phyloP scores from a whole-genome alignment of 495 filamentous ascomycete genomes.

The Hypoxylon lenormandii region DNA sequence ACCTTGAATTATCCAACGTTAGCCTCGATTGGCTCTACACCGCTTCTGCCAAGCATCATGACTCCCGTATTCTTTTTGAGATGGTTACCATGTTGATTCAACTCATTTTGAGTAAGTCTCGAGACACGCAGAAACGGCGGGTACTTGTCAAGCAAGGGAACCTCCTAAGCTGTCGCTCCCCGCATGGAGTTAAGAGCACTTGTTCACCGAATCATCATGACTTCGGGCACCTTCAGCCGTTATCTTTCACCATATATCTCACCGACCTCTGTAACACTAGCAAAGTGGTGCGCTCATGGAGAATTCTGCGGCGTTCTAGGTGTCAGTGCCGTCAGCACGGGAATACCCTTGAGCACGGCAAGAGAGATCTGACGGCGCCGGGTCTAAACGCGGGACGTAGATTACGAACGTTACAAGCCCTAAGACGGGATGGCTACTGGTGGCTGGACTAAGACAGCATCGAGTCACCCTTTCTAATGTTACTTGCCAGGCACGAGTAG shows the following conservation, averaged over 20 bases:
- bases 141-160: conserved; percentile 10
- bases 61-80: conserved; percentile 7
- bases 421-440: not conserved
- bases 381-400: conserved; percentile 24
- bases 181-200: not conserved
- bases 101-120: conserved; percentile 2
- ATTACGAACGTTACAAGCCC: conserved; percentile 3
- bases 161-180: conserved; percentile 6
- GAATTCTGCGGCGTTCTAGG: not conserved
- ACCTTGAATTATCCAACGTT: conserved; percentile 22
- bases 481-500: not conserved
- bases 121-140: conserved; percentile 37
- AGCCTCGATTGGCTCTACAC: conserved; percentile 16
- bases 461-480: not conserved
- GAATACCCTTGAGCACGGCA: conserved; percentile 20
- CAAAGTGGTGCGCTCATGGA: not conserved
- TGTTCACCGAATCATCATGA: not conserved
- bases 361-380: conserved; percentile 33
- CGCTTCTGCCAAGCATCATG: conserved; percentile 23
- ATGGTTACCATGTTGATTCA: conserved; percentile 16
- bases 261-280: conserved; percentile 5
- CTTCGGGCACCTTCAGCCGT: not conserved
- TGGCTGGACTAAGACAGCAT: not conserved
- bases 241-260: conserved; percentile 1
- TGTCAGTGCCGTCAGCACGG: conserved; percentile 20